Evolutionary conservation across 441 rosid genomes (phyloP).

Genomic region (Arabidopsis hybrid): DNA sequence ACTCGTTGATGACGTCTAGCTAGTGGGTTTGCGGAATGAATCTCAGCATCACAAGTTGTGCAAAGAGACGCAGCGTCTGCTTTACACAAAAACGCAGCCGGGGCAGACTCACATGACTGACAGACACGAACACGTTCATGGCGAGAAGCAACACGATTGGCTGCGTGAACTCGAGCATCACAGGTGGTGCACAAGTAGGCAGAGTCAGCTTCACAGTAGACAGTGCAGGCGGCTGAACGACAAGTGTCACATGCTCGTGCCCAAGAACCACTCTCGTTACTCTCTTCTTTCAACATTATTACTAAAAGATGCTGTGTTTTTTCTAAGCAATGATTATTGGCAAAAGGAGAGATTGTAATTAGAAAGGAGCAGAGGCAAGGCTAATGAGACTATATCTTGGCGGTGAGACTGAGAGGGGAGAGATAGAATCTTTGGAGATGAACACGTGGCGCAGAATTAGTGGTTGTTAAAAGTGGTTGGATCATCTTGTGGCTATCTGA

Average conservation of each 20-base stretch:
- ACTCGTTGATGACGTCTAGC: constrained; percentile 93
- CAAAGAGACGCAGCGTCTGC: constrained; percentile 96
- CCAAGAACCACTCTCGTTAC: constrained; percentile 50
- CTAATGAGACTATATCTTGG: constrained; percentile 22
- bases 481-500: constrained; percentile 65
- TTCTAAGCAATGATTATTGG: background rate
- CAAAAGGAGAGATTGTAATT: constrained; percentile 9
- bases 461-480: constrained; percentile 51
- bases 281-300: constrained; percentile 60
- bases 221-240: constrained; percentile 68
- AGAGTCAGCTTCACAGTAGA: constrained; percentile 84
- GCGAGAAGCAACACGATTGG: constrained; percentile 78
- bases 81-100: constrained; percentile 87
- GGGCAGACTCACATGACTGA: constrained; percentile 82
- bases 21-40: constrained; percentile 90
- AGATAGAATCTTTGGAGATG: constrained; percentile 46
- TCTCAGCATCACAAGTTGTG: constrained; percentile 73
- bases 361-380: constrained; percentile 36
- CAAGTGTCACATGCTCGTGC: constrained; percentile 81
- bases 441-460: constrained; percentile 55
- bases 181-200: constrained; percentile 79
- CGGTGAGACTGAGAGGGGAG: constrained; percentile 36
- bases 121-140: constrained; percentile 89
- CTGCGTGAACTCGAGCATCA: constrained; percentile 74
- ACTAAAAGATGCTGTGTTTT: background rate